Conservation (phyloP, 1,284 basidiomycete genomes). For the Schizophyllum amplum region DNA sequence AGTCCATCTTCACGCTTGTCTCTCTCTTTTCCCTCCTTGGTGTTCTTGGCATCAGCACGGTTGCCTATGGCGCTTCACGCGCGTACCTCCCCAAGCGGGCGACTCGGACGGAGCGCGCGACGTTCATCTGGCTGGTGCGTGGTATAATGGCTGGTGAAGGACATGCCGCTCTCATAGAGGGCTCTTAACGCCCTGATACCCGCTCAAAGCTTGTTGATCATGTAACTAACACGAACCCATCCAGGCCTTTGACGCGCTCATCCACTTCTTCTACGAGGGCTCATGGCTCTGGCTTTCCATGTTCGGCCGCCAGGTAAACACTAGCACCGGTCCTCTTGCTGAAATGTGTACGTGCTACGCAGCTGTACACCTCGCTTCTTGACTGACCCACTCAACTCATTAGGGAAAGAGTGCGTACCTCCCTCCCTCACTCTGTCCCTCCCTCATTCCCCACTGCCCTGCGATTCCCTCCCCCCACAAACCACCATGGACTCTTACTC, state of each 20-base stretch:
- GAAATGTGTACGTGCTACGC: slow-evolving; percentile 53
- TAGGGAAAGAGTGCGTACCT: no score
- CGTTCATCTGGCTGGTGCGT: slow-evolving; percentile 68
- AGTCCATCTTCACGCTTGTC: slow-evolving; percentile 52
- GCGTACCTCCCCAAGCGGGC: slow-evolving; percentile 52
- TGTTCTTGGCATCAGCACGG: slow-evolving; percentile 39
- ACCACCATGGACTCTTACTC: no score
- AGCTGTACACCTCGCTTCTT: no score
- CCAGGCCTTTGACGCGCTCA: slow-evolving; percentile 72
- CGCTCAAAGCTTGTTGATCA: no score
- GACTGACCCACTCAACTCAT: no score
- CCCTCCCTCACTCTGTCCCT: no score
- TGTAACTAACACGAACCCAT: no score
- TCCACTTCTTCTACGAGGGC: slow-evolving; percentile 73
- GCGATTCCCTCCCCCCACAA: no score
- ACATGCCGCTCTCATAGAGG: background rate
- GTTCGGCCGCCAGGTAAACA: slow-evolving; percentile 66
- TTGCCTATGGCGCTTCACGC: slow-evolving; percentile 45
- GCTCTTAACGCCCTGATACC: background rate
- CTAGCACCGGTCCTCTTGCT: slow-evolving; percentile 62
- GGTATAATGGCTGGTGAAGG: background rate
- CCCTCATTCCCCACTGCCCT: no score
- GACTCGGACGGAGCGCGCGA: slow-evolving; percentile 51
- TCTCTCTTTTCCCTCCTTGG: slow-evolving; percentile 58
- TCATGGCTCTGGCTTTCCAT: slow-evolving; percentile 70